Evolutionary conservation across 305 asterid genomes (phyloP).

Genomic region (Euphrasia arctica): DNA sequence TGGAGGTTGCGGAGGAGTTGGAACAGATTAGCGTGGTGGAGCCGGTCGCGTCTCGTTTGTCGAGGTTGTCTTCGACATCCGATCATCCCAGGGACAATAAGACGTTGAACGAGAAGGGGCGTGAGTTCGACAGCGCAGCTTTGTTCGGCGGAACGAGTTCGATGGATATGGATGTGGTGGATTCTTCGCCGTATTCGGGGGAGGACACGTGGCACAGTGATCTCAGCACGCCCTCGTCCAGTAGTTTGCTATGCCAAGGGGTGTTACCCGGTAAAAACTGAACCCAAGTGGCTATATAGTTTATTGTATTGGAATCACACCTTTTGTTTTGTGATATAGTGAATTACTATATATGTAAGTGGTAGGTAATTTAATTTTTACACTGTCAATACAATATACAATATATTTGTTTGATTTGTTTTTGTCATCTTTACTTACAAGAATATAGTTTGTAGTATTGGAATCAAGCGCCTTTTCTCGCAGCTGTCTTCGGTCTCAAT

Average conservation of each 20-base stretch:
- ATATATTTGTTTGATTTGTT: no score
- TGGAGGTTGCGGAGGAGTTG: conserved; percentile 67
- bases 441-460: no score
- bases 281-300: conserved; percentile 1
- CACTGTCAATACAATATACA: background rate
- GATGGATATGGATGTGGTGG: conserved; percentile 22
- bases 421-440: no score
- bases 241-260: conserved; percentile 47
- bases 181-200: conserved; percentile 40
- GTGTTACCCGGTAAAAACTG: conserved; percentile 22
- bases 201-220: conserved; percentile 66
- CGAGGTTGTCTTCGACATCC: conserved; percentile 20
- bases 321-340: background rate
- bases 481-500: no score
- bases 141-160: conserved; percentile 30
- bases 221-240: conserved; percentile 61
- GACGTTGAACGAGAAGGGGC: conserved; percentile 34
- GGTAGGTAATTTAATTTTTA: background rate
- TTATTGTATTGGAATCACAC: background rate
- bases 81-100: conserved; percentile 30
- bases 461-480: no score
- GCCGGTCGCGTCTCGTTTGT: no score
- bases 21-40: conserved; percentile 47
- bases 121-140: conserved; percentile 18
- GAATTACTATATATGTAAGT: background rate